A percentile compares a stretch with the other conserved stretches of the same genome.
These are phyloP conservation scores for Leucosporidium yakuticum DNA, from an alignment of 768 basidiomycete species.

Conservation along the genomic window DNA sequence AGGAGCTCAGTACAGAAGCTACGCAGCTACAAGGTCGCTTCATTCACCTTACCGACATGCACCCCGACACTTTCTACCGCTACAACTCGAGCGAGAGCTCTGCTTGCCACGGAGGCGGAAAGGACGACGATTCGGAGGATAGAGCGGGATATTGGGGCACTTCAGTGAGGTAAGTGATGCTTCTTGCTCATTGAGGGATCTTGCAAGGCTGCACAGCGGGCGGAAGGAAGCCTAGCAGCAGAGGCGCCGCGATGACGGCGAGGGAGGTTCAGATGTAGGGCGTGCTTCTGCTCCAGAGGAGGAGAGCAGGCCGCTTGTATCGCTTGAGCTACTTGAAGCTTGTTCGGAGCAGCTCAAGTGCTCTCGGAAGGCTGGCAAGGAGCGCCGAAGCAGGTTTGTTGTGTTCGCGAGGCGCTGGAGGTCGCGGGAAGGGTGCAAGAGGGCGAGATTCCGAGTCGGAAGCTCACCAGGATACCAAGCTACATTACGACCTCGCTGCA, in stretches of 20 bases:
- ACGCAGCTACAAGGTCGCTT: slow-evolving; percentile 59
- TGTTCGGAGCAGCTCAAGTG: neutral
- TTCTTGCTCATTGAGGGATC: neutral
- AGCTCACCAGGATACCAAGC: neutral
- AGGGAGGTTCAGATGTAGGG: neutral
- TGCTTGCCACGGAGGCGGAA: slow-evolving; percentile 61
- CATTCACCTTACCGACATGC: slow-evolving; percentile 76
- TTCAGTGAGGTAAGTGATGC: slow-evolving; percentile 56
- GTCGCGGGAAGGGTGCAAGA: too few relatives aligned
- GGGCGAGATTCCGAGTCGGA: too few relatives aligned
- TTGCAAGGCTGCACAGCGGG: neutral
- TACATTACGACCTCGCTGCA: neutral
- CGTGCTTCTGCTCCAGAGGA: too few relatives aligned
- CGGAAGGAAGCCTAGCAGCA: neutral
- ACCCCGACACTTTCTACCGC: slow-evolving; percentile 67
- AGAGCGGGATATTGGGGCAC: slow-evolving; percentile 61
- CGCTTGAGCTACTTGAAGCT: neutral
- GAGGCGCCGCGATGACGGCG: neutral
- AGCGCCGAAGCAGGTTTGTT: too few relatives aligned
- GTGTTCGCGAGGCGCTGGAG: too few relatives aligned
- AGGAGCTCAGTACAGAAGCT: too few relatives aligned
- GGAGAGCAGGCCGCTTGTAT: neutral
- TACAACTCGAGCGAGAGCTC: slow-evolving; percentile 53
- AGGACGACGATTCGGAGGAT: slow-evolving; percentile 36
- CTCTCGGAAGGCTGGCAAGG: too few relatives aligned